Conservation (phyloP, 345 rosid genomes). For the Citrus medica region DNA sequence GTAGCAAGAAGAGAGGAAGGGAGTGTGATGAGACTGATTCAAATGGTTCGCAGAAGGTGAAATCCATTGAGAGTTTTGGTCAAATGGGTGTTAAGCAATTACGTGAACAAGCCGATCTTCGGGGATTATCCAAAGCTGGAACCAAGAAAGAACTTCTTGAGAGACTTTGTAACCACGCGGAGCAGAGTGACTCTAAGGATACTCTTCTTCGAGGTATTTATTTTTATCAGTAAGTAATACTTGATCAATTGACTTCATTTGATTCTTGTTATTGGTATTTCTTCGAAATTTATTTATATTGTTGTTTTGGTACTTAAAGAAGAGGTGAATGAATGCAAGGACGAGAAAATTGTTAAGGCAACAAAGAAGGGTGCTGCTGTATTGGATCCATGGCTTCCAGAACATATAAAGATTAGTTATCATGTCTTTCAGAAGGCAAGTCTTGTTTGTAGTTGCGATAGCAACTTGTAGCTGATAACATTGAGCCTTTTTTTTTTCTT, state of each 20-base stretch:
- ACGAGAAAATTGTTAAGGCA: conserved; percentile 58
- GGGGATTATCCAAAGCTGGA: conserved; percentile 55
- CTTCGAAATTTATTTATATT: background rate
- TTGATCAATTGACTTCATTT: background rate
- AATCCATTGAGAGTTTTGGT: conserved; percentile 44
- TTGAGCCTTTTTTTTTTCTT: background rate
- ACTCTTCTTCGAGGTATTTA: conserved; percentile 22
- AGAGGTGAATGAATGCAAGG: conserved; percentile 24
- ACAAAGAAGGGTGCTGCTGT: conserved; percentile 85
- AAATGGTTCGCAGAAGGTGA: conserved; percentile 37
- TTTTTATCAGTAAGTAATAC: background rate
- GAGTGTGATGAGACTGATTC: conserved; percentile 23
- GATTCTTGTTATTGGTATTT: background rate
- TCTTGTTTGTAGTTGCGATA: background rate
- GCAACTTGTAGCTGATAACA: background rate
- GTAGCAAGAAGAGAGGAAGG: conserved; percentile 44
- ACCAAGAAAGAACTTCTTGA: conserved; percentile 61
- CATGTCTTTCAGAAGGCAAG: conserved; percentile 70
- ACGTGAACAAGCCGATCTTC: conserved; percentile 61
- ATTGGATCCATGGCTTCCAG: conserved; percentile 75
- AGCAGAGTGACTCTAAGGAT: conserved; percentile 12
- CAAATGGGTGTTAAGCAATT: conserved; percentile 63
- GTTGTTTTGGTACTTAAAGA: conserved; percentile 24
- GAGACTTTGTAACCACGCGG: conserved; percentile 47
- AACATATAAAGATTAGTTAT: conserved; percentile 62